Evolutionary conservation across 768 basidiomycete genomes (phyloP).

Genomic region (Boletus vinaceobasis): DNA sequence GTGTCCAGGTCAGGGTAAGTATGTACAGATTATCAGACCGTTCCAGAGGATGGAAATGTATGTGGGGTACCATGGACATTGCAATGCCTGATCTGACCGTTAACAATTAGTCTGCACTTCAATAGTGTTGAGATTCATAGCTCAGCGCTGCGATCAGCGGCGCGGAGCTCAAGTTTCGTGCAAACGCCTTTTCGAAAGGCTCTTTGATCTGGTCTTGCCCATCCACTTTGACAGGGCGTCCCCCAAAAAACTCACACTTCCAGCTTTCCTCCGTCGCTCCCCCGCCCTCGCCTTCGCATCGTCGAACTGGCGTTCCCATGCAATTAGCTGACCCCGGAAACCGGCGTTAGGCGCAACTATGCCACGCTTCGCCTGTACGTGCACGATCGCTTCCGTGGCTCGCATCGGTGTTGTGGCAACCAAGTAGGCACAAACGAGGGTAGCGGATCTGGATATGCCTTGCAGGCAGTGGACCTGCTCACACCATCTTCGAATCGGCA

Average conservation of each 20-base stretch:
- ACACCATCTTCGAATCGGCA: background rate
- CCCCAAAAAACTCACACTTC: background rate
- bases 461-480: slow-evolving; percentile 71
- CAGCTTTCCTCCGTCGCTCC: slow-evolving; percentile 14
- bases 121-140: background rate
- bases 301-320: slow-evolving; percentile 33
- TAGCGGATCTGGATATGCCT: slow-evolving; percentile 74
- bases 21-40: background rate
- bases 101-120: background rate
- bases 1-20: background rate
- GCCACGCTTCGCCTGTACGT: slow-evolving; percentile 52
- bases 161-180: background rate
- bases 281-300: slow-evolving; percentile 18
- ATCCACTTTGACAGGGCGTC: slow-evolving; percentile 19
- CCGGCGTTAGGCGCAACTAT: slow-evolving; percentile 67
- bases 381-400: slow-evolving; percentile 50
- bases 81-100: background rate
- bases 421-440: slow-evolving; percentile 72
- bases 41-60: background rate
- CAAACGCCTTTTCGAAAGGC: background rate
- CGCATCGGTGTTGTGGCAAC: slow-evolving; percentile 50
- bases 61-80: background rate
- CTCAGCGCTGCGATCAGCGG: background rate
- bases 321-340: slow-evolving; percentile 56
- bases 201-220: slow-evolving; percentile 1